A percentile compares a stretch with the other conserved stretches of the same genome.
These are phyloP conservation scores for Dendrobium catenatum DNA, from an alignment of 106 monocot species.

Conservation along the genomic window DNA sequence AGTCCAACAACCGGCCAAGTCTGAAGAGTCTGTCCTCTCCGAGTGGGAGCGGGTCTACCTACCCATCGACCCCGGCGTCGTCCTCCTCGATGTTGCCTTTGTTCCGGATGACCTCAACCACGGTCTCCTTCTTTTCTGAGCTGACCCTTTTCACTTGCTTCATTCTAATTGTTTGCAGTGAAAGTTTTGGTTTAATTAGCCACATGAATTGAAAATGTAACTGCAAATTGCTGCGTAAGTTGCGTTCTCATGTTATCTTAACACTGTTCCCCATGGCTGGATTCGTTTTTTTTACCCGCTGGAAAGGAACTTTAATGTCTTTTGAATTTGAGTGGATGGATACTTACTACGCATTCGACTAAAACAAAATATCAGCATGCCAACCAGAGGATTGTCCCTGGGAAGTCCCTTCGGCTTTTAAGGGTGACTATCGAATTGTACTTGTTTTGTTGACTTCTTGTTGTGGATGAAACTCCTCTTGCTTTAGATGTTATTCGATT, in stretches of 20 bases:
- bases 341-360: too few relatives aligned
- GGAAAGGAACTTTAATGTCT: not conserved
- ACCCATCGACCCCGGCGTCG: conserved; percentile 87
- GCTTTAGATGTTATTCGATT: too few relatives aligned
- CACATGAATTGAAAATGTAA: not conserved
- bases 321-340: not conserved
- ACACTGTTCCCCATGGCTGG: not conserved
- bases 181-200: not conserved
- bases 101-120: conserved; percentile 79
- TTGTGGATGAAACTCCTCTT: too few relatives aligned
- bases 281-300: not conserved
- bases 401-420: too few relatives aligned
- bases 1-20: conserved; percentile 18
- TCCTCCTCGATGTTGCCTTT: conserved; percentile 88
- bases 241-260: not conserved
- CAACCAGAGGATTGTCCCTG: too few relatives aligned
- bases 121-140: conserved; percentile 25
- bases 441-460: too few relatives aligned
- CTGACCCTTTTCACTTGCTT: not conserved
- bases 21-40: conserved; percentile 59
- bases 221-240: not conserved
- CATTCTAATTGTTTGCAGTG: not conserved
- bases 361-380: too few relatives aligned
- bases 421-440: too few relatives aligned
- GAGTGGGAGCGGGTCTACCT: conserved; percentile 95